Evolutionary conservation across 371 early-diverging fungal genomes (phyloP).

Genomic region (Syncephalastrum monosporum): DNA sequence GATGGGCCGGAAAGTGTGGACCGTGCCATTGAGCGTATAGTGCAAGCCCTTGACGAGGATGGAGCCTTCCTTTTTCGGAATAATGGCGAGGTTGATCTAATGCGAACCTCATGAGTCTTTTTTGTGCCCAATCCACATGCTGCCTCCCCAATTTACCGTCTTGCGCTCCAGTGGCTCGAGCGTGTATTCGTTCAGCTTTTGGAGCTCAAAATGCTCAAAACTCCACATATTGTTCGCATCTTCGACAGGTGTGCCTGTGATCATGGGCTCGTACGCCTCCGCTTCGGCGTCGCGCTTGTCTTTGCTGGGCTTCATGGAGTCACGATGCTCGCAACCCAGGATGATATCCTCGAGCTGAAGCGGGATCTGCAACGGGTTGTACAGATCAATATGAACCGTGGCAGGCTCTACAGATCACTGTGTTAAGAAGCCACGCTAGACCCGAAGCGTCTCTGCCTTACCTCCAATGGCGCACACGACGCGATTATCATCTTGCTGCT

Average conservation of each 20-base stretch:
- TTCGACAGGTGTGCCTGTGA: constrained; percentile 21
- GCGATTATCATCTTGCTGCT: constrained; percentile 52
- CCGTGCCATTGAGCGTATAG: constrained; percentile 73
- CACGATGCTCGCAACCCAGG: constrained; percentile 59
- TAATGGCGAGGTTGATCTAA: constrained; percentile 71
- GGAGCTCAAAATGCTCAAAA: constrained; percentile 53
- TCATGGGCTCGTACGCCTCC: constrained; percentile 30
- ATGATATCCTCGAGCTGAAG: constrained; percentile 59
- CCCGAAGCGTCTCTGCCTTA: constrained; percentile 12
- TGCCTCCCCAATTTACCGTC: constrained; percentile 26
- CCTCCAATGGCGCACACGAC: constrained; percentile 74
- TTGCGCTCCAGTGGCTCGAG: constrained; percentile 55
- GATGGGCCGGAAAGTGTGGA: constrained; percentile 72
- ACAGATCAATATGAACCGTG: constrained; percentile 58
- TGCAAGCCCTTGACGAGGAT: constrained; percentile 74
- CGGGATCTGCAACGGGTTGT: constrained; percentile 66
- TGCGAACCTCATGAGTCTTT: background rate
- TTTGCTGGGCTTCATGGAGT: constrained; percentile 31
- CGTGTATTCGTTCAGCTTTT: constrained; percentile 45
- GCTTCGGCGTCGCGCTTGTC: constrained; percentile 17
- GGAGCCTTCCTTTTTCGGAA: constrained; percentile 75
- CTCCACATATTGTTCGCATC: constrained; percentile 25
- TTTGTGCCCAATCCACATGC: too few relatives aligned
- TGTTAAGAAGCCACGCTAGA: background rate
- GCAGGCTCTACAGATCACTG: constrained; percentile 56